Base-by-base conservation (phyloP, 768 basidiomycete genomes). In the Cubamyces lactineus region DNA sequence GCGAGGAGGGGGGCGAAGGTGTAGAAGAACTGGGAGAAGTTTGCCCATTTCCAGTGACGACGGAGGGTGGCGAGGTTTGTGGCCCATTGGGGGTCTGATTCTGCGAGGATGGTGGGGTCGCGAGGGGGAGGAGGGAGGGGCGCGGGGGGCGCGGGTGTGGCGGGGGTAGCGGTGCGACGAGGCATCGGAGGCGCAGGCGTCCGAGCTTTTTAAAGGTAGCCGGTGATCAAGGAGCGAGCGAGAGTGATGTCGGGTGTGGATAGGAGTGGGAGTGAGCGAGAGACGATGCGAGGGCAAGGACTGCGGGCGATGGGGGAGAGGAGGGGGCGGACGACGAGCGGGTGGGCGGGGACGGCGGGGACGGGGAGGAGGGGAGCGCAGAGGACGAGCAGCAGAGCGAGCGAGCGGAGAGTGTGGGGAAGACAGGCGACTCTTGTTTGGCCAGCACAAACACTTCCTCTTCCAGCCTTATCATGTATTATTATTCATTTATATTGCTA, bases 21-120 rank as follows among this genome's bases (percentile, higher is more conserved):
- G 73, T 83, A 88, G 76, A 92, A 88, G 82, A 96, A 96, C 73
- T 96, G 93, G 75, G 84, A 84, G 75, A 95, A 90, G 24, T 89
- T 89, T 5, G 94, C 94, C 93, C 93, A 96, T 80, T 91, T 88
- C 92, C 92, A 96, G 65, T 93, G 85, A 60, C 79, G 86, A 58
- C 94, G 82, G 53, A 97, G 86, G 28, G 77, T 70, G 47, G 72
- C 63, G 54, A 89, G 72, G 68, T 85, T 70, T 50, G 62, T 58
- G 41, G 64, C 50, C 58, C 72, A 74, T 46, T 68, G 57, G 49
- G 71, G 66, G 66, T 70, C 64, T 9, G 65, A 62, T 47, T 64
- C 55, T 16, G 62, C 69, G 51, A 69, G 63, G 28, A 26, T 16
- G 39, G 48, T 30, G 66, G 57, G 55, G 53, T 69, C 66, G 50